These are phyloP conservation scores for Dioszegia crocea DNA, from an alignment of 768 basidiomycete species.

Conservation along the genomic window DNA sequence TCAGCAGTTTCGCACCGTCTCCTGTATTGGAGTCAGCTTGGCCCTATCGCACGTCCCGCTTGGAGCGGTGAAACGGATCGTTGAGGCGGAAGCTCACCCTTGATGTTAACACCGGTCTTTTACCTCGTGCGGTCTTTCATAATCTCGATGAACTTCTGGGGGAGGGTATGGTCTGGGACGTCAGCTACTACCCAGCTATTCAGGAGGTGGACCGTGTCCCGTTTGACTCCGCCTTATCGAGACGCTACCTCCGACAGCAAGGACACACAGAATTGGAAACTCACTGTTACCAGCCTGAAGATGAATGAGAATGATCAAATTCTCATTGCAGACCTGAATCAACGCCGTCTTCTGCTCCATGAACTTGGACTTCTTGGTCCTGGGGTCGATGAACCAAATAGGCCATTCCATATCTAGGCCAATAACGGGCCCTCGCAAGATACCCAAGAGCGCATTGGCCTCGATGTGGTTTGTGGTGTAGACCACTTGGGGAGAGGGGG, in stretches of 20 bases:
- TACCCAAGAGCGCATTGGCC: conserved; percentile 34
- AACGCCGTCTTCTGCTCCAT: conserved; percentile 22
- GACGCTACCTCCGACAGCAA: too few relatives aligned
- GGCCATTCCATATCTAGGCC: conserved; percentile 50
- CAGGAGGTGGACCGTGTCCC: too few relatives aligned
- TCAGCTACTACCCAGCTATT: too few relatives aligned
- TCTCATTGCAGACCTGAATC: conserved; percentile 10
- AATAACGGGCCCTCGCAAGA: conserved; percentile 28
- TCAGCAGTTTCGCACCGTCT: conserved; percentile 39
- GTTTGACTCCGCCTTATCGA: too few relatives aligned
- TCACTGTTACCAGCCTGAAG: conserved; percentile 28
- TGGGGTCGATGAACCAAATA: conserved; percentile 7
- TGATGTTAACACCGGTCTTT: conserved; percentile 36
- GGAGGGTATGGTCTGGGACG: conserved; percentile 19
- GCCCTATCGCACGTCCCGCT: background rate
- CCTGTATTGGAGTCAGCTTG: conserved; percentile 12
- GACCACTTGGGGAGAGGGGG: conserved; percentile 23
- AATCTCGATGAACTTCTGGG: conserved; percentile 24
- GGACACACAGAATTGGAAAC: conserved; percentile 12
- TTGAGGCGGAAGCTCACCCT: conserved; percentile 9
- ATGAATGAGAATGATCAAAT: conserved; percentile 32
- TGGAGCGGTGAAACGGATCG: too few relatives aligned
- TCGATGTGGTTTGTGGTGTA: conserved; percentile 36
- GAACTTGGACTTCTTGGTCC: conserved; percentile 7
- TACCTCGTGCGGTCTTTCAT: conserved; percentile 18